Conservation (phyloP, 257 asterid species). For the Plantago ovata region DNA sequence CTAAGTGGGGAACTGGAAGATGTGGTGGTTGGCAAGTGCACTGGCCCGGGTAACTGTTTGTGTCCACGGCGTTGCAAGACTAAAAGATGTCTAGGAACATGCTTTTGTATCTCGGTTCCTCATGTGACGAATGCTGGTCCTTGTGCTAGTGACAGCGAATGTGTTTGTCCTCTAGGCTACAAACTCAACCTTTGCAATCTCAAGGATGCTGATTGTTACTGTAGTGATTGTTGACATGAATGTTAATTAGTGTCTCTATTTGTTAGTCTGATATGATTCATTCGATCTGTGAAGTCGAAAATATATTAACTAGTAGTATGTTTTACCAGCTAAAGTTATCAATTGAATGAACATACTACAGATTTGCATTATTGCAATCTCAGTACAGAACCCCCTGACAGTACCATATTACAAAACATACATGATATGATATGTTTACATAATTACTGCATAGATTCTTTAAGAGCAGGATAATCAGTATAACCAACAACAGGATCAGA, state of each 20-base stretch:
- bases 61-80: constrained; percentile 5
- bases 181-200: not conserved
- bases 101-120: not conserved
- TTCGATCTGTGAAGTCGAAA: no score
- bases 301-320: no score
- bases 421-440: no score
- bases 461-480: constrained; percentile 67
- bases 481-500: constrained; percentile 63
- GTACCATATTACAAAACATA: no score
- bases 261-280: no score
- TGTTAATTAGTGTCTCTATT: no score
- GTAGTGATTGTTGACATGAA: not conserved
- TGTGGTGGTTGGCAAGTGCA: not conserved
- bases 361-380: no score
- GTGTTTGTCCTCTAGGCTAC: not conserved
- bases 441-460: no score
- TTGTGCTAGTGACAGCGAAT: not conserved
- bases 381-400: no score
- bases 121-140: not conserved
- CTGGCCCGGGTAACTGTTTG: not conserved
- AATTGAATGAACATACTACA: no score
- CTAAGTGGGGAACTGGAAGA: not conserved
- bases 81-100: not conserved
- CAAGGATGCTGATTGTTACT: not conserved
- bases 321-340: no score